A percentile compares a stretch with the other conserved stretches of the same genome.
These are phyloP conservation scores for Globisporangium mamillatum DNA, from an alignment of 352 stramenopile genomes.

Conservation along the genomic window DNA sequence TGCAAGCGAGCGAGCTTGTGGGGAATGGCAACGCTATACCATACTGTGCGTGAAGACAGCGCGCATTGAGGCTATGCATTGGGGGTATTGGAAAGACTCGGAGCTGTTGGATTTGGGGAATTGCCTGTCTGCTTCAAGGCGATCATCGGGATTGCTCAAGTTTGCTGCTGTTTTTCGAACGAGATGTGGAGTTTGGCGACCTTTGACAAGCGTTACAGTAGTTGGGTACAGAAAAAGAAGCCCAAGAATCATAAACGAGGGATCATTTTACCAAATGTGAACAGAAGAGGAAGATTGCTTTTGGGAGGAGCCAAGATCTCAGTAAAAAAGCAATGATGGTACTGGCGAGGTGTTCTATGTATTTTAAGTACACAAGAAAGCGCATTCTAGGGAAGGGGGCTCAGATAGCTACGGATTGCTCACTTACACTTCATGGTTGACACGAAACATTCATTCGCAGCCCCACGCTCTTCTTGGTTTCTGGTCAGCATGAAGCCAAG, in stretches of 20 bases:
- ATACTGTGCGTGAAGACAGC: too few species aligned
- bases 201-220: neutral
- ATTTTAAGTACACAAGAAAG: too few species aligned
- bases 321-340: neutral
- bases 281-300: neutral
- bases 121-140: too few species aligned
- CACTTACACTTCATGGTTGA: too few species aligned
- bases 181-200: neutral
- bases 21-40: too few species aligned
- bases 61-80: too few species aligned
- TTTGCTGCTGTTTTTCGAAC: neutral
- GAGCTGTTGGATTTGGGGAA: neutral
- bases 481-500: neutral
- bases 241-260: neutral
- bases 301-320: too few species aligned
- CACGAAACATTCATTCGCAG: too few species aligned
- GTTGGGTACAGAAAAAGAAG: neutral
- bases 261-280: neutral
- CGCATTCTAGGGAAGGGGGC: too few species aligned
- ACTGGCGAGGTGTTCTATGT: neutral
- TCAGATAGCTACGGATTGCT: too few species aligned
- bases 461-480: too few species aligned
- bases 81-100: neutral
- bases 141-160: too few species aligned
- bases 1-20: neutral